Base-by-base conservation (phyloP, 2,329 filamentous ascomycete genomes). In the Anthostomella pinea region DNA sequence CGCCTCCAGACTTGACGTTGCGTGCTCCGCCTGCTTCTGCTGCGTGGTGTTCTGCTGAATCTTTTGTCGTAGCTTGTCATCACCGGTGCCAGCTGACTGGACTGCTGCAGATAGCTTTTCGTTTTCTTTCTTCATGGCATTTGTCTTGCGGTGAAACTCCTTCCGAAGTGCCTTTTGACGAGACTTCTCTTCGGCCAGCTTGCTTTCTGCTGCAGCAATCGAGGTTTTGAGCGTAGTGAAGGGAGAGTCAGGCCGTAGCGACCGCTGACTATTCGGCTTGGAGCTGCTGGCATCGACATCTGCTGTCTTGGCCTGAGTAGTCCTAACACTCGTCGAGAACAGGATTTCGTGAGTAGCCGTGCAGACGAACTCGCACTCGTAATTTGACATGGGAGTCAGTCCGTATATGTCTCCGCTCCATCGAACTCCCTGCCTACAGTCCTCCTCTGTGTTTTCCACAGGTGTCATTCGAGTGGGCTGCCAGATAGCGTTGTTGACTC, bases 401-500 rank as follows among this genome's bases (percentile, higher is more conserved):
- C 78, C 79, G 49, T 81, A 82, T n/a, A 83, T 81, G 45, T 82
- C 79, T 8, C 85, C 86, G 18, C 77, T 79, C 81, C 83, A 90
- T 30, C 75, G 72, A 29, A 72, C 72, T 13, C 69, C 69, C n/a
- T 54, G 52, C 15, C 46, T 46, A 15, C 49, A 65, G 45, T 60
- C 57, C 30, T 60, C 60, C 39, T 65, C 62, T 13, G 50, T 52
- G 31, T 50, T 52, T 14, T 63, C 57, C 38, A 75, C 64, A 19
- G 72, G 67, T 39, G 75, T 74, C 54, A 90, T 88, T 49, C 83
- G 75, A 8, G 83, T 86, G 2, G 85, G 85, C 55, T 85, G 85
- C 86, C 86, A 91, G 43, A 81, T 75, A 8, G 85, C 84, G 33
- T 87, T 82, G 61, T 91, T 90, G 48, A 91, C 77, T 46, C 81